A percentile compares a stretch with the other conserved stretches of the same genome.
Evolutionary conservation across 2,329 filamentous ascomycete species (phyloP).

Genomic region (Cladosporium colombiae): DNA sequence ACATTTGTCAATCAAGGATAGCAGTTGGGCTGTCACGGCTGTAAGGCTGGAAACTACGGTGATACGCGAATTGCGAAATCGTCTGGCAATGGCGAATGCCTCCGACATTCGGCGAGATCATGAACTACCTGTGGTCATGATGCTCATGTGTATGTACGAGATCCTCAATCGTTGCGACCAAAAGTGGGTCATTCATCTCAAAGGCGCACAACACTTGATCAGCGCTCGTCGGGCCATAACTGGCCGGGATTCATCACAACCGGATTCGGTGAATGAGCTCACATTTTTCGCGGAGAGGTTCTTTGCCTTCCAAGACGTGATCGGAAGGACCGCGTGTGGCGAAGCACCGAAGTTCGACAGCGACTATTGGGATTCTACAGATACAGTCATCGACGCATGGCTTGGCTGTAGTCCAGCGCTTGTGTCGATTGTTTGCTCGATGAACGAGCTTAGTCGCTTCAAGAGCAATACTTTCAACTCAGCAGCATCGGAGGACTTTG

Average conservation of each 20-base stretch:
- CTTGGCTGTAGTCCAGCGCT: slow-evolving; percentile 53
- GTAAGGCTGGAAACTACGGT: slow-evolving; percentile 42
- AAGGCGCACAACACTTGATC: slow-evolving; percentile 51
- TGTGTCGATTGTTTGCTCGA: slow-evolving; percentile 49
- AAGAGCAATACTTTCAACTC: slow-evolving; percentile 33
- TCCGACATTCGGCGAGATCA: slow-evolving; percentile 28
- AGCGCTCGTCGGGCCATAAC: slow-evolving; percentile 37
- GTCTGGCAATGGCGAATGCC: slow-evolving; percentile 35
- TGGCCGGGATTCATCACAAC: slow-evolving; percentile 17
- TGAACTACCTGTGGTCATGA: slow-evolving; percentile 46
- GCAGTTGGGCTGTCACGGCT: slow-evolving; percentile 36
- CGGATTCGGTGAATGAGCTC: slow-evolving; percentile 25
- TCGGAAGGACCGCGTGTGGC: slow-evolving; percentile 53
- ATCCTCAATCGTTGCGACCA: slow-evolving; percentile 45
- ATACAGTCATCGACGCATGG: slow-evolving; percentile 47
- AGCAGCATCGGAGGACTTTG: slow-evolving; percentile 32
- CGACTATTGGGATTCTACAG: slow-evolving; percentile 49
- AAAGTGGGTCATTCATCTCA: slow-evolving; percentile 52
- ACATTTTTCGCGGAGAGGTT: slow-evolving; percentile 48
- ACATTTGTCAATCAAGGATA: slow-evolving; percentile 39
- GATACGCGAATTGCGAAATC: slow-evolving; percentile 40
- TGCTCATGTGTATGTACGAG: slow-evolving; percentile 50
- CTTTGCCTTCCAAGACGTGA: slow-evolving; percentile 55
- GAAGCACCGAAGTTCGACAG: slow-evolving; percentile 49
- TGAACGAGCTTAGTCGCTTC: slow-evolving; percentile 49